Conservation (phyloP, 768 basidiomycete species). For the Leccinum disarticulatum region DNA sequence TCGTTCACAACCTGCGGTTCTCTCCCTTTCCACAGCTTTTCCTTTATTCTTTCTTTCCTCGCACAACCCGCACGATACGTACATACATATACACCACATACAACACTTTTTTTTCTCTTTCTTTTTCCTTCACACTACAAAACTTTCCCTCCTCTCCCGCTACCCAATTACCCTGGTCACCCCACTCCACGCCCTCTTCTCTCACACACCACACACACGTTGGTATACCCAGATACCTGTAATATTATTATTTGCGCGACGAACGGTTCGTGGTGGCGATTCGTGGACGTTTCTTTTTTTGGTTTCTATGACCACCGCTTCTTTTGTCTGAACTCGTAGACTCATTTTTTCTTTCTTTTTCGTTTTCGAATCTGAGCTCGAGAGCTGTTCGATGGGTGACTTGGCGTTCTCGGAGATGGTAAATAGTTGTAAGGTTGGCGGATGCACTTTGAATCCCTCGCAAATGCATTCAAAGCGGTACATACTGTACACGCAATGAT, state of each 20-base stretch:
- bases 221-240: constrained; percentile 37
- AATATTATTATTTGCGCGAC: constrained; percentile 34
- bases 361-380: not conserved
- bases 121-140: constrained; percentile 9
- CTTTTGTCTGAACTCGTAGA: not conserved
- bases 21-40: not conserved
- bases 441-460: too few species aligned
- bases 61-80: not conserved
- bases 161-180: not conserved
- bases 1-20: not conserved
- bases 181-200: not conserved
- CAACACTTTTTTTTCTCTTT: constrained; percentile 13
- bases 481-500: too few species aligned
- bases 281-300: not conserved
- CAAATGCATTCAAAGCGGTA: too few species aligned
- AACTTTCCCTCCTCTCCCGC: not conserved
- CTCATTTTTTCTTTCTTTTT: not conserved
- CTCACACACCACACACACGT: constrained; percentile 13
- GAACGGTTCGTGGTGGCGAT: not conserved
- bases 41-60: not conserved
- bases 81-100: not conserved
- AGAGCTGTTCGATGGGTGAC: not conserved
- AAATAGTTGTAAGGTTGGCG: not conserved
- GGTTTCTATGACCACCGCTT: not conserved
- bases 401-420: not conserved